phyloP scores from a whole-genome alignment of 163 green algal species.

The Volvox carteri region DNA sequence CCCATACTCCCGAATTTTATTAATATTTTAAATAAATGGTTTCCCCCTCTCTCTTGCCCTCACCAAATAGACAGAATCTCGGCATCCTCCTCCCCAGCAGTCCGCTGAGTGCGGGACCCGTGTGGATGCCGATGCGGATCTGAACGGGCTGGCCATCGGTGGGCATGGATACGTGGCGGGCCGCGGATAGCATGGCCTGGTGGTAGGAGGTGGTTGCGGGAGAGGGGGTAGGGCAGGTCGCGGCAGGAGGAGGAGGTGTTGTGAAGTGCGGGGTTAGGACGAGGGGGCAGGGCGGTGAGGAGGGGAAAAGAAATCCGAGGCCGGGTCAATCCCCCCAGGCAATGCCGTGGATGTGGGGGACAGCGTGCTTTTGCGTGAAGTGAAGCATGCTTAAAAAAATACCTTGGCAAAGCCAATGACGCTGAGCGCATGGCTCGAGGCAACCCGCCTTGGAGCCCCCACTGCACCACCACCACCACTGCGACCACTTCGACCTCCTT shows the following conservation, averaged over 20 bases:
- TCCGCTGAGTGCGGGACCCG: constrained; percentile 33
- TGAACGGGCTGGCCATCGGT: constrained; percentile 30
- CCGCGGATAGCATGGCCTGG: constrained; percentile 31
- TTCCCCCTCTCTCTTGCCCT: not conserved
- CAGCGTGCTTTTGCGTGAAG: too few species aligned
- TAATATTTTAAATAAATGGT: too few species aligned
- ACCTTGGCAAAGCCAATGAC: constrained; percentile 21
- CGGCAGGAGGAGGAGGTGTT: not conserved
- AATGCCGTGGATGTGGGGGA: too few species aligned
- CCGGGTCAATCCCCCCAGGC: too few species aligned
- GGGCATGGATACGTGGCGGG: not conserved
- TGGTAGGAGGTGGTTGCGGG: not conserved
- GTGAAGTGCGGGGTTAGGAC: not conserved
- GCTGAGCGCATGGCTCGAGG: not conserved
- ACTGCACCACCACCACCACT: too few species aligned
- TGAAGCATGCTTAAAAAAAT: too few species aligned
- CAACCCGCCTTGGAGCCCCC: too few species aligned
- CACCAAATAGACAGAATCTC: constrained; percentile 38
- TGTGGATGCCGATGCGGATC: constrained; percentile 62
- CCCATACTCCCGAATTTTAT: too few species aligned
- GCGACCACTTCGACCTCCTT: too few species aligned
- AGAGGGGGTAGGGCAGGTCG: not conserved
- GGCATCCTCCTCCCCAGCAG: constrained; percentile 15
- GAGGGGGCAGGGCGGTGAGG: too few species aligned
- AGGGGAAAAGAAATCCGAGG: too few species aligned